phyloP scores from a whole-genome alignment of 495 filamentous ascomycete species.

The Parachaetomium inaequale region DNA sequence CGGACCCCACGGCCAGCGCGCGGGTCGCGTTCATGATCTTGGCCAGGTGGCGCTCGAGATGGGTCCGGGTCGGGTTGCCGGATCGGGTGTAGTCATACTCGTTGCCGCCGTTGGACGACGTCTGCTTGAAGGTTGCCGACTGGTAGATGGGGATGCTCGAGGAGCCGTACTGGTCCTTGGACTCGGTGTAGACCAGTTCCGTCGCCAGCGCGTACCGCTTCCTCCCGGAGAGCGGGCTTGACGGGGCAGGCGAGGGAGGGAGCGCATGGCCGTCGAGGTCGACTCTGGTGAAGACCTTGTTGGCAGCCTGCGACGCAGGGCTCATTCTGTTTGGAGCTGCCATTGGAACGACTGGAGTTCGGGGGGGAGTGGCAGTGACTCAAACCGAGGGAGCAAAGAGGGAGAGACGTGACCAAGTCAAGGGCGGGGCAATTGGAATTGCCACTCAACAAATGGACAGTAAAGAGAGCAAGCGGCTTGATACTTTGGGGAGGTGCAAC shows the following conservation, averaged over 20 bases:
- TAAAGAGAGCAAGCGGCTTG: background rate
- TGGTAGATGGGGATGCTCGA: constrained; percentile 97
- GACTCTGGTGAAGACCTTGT: constrained; percentile 68
- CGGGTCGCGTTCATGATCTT: constrained; percentile 97
- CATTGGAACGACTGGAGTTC: constrained; percentile 27
- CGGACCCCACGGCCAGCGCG: constrained; percentile 86
- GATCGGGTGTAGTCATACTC: constrained; percentile 99
- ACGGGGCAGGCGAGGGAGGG: constrained; percentile 91
- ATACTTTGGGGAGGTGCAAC: background rate
- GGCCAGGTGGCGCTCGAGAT: constrained; percentile 92
- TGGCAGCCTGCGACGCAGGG: constrained; percentile 36
- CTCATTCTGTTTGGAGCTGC: constrained; percentile 28
- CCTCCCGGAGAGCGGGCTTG: constrained; percentile 76
- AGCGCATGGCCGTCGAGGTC: constrained; percentile 88
- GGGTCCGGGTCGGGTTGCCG: constrained; percentile 93
- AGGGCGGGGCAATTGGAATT: constrained; percentile 10
- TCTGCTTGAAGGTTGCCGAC: constrained; percentile 97
- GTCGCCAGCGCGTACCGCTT: constrained; percentile 87
- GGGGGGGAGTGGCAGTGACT: background rate
- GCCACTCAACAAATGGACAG: background rate
- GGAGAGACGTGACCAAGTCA: background rate
- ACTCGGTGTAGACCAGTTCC: constrained; percentile 92
- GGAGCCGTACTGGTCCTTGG: constrained; percentile 91
- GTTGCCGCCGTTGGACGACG: constrained; percentile 65
- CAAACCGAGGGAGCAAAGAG: background rate